Percentiles rank a stretch among this genome's conserved stretches.
phyloP scores from a whole-genome alignment of 306 rosid genomes.

The Inga laurina region DNA sequence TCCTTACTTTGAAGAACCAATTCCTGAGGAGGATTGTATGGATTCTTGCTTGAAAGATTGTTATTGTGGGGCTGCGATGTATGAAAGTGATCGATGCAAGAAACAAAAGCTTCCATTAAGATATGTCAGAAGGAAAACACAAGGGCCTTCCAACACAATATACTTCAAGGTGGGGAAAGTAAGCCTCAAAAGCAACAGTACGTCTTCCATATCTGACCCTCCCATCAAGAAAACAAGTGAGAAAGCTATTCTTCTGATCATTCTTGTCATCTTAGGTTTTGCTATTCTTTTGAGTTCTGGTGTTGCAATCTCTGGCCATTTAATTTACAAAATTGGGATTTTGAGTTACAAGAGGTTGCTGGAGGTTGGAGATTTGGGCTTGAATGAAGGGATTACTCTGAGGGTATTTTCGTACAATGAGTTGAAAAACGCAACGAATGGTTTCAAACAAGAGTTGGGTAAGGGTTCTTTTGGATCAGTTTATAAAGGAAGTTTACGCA shows the following conservation, averaged over 20 bases:
- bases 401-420: constrained; percentile 40
- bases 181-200: too few relatives aligned
- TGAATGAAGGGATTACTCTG: constrained; percentile 34
- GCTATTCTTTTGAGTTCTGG: background rate
- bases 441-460: too few relatives aligned
- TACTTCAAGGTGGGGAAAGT: too few relatives aligned
- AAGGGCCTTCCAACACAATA: too few relatives aligned
- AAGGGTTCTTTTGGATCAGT: too few relatives aligned
- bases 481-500: too few relatives aligned
- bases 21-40: too few relatives aligned
- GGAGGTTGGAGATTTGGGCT: constrained; percentile 31
- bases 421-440: constrained; percentile 10
- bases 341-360: constrained; percentile 36
- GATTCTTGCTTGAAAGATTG: constrained; percentile 37
- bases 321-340: constrained; percentile 30
- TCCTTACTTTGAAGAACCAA: too few relatives aligned
- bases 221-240: constrained; percentile 19
- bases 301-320: constrained; percentile 23
- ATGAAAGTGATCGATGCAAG: background rate
- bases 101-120: constrained; percentile 40
- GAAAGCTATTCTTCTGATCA: constrained; percentile 25
- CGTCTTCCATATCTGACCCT: too few relatives aligned
- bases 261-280: constrained; percentile 5
- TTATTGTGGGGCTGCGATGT: constrained; percentile 35
- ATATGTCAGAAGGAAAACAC: background rate